Conservation (phyloP, 2,329 filamentous ascomycete genomes). For the Xylariaceae sp. region DNA sequence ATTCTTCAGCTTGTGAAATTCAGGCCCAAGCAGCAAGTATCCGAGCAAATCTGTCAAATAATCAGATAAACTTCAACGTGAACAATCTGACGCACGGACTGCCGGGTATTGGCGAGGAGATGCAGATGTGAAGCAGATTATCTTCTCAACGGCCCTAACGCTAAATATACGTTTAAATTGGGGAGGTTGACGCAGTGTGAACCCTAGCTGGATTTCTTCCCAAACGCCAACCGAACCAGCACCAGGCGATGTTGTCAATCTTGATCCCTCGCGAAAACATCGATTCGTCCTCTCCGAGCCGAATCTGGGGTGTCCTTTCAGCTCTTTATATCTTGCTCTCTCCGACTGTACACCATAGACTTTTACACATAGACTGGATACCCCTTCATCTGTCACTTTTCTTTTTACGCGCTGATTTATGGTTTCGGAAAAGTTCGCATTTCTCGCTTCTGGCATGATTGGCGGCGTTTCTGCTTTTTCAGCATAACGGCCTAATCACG, state of each 20-base stretch:
- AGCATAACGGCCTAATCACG: conserved; percentile 36
- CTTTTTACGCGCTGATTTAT: conserved; percentile 32
- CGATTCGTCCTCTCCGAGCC: conserved; percentile 7
- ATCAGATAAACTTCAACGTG: conserved; percentile 42
- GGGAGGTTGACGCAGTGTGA: neutral
- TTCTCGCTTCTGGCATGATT: conserved; percentile 37
- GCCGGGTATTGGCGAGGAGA: conserved; percentile 61
- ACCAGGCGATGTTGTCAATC: neutral
- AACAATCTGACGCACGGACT: conserved; percentile 49
- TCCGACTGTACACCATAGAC: conserved; percentile 40
- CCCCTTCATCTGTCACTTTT: conserved; percentile 32
- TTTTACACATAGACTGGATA: conserved; percentile 44
- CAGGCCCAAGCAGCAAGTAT: conserved; percentile 66
- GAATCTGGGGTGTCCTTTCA: conserved; percentile 1
- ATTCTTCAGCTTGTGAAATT: conserved; percentile 89
- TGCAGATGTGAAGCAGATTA: conserved; percentile 48
- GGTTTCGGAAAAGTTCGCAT: conserved; percentile 40
- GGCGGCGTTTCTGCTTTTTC: conserved; percentile 38
- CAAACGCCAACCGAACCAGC: neutral
- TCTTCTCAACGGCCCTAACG: neutral
- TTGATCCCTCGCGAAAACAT: conserved; percentile 15
- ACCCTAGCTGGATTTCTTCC: neutral
- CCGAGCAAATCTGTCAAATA: conserved; percentile 43
- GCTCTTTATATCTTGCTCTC: conserved; percentile 17
- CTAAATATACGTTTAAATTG: neutral